Base-by-base conservation (phyloP, 1,284 basidiomycete species). In the Cutaneotrichosporon cavernicola region DNA sequence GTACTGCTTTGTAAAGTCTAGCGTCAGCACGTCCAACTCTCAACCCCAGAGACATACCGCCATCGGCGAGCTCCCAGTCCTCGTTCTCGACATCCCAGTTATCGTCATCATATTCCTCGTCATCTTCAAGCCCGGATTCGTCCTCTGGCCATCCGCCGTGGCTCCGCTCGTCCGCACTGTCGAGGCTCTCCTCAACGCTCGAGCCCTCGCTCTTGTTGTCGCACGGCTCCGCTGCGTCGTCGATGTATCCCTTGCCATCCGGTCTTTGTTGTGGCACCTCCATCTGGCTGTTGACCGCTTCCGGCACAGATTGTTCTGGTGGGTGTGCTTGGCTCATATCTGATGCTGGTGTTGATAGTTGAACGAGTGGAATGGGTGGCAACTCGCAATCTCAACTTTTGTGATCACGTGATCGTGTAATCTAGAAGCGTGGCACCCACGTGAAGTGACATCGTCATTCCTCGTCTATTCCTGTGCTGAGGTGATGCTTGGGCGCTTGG, bases 1-100 rank as follows among this genome's bases (percentile, higher is more conserved):
- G 82, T 91, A 97, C 74, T 96, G 92, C 80, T 97, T 97, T 36
- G 94, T 97, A 72, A 97, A 95, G 81, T 97, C 94, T 96, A 72
- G 32, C 64, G 65, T 61, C 60, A 73, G 71, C 57, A 10, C 63
- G 9, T 32, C 21, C 40, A 40, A 60, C 5, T 16, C 31, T 73
- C 9, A 2, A 26, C 6, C 22, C 11, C 4, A 13, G 50, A 51
- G 21, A 75, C 83, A 70, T 59, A 84, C 85, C 84, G 71, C 83
- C 81, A 69, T 84, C 81, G 2, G 91, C 88, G 43, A 91, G 85
- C 74, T 93, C 92, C 92, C 92, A 94, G 76, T 95, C 92, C 76
- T 95, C 92, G 76, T 94, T 90, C 69, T 94, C 90, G 21, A 88
- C 86, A 49, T 83, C 82, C 67, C 81, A 83, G 21, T 82, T 83